Base-by-base conservation (phyloP, 192 early-diverging fungal genomes). In the Glomus cerebriforme region DNA sequence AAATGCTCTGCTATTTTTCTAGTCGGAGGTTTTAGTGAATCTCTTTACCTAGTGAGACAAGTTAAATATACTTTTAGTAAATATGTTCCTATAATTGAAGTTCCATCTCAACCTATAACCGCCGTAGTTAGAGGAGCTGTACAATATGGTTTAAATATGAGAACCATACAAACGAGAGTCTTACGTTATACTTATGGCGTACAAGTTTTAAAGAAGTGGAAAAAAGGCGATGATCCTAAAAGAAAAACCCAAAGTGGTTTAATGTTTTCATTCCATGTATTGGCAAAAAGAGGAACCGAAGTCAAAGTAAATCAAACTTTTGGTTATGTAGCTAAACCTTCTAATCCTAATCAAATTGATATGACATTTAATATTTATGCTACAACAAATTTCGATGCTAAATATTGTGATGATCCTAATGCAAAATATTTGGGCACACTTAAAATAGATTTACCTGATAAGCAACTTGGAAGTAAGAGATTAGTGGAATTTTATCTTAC, bases 1-100 rank as follows among this genome's bases (percentile, higher is more conserved):
- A 66, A 59, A n/a, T 73, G 85, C 5, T 75, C 82, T 26, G 83
- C 85, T 10, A 85, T 86, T 26, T 89, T 89, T 79, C 62, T 89
- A 65, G 87, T 89, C 13, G 88, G 88, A 26, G 88, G 88, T 45
- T 87, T 87, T 73, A 87, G 88, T 31, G 83, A 84, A 60, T 87
- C 86, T 3, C 73, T 76, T 8, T 87, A 87, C 45, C 64, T 89
- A 12, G 82, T 83, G 59, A 59, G 75, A 9, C 59, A 73, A 35
- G 71, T 89, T 22, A 82, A 83, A 66, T 31, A 73, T 26, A 62
- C 68, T 15, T 85, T 86, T 77, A 74, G 59, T 27, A 74, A 60
- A 58, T 59, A 79, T 54, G 80, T 87, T 5, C 37, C 43, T 0
- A 80, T 75, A 24, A 83, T 87, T 27, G 79, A 79, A 10, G 79